Evolutionary conservation across 2,329 filamentous ascomycete genomes (phyloP).

Genomic region (Exserohilum turcica): DNA sequence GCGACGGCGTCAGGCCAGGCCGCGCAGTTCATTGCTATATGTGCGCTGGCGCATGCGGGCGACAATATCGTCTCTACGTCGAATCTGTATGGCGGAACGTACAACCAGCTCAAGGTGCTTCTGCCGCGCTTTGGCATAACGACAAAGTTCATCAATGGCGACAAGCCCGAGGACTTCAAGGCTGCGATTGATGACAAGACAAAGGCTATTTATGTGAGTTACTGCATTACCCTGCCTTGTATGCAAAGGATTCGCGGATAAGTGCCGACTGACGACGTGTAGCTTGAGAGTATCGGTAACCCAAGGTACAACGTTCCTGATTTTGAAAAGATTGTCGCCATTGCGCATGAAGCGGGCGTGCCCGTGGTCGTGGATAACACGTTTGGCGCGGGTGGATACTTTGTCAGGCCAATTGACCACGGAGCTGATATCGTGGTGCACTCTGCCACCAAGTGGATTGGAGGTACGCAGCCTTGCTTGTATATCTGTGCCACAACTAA

Average conservation of each 20-base stretch:
- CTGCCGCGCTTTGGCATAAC: constrained; percentile 84
- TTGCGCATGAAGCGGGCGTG: constrained; percentile 70
- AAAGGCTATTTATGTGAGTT: constrained; percentile 78
- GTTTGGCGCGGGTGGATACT: constrained; percentile 91
- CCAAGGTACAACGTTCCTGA: constrained; percentile 92
- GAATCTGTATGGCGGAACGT: constrained; percentile 89
- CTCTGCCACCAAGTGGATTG: constrained; percentile 96
- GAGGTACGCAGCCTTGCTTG: constrained; percentile 56
- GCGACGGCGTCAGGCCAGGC: constrained; percentile 85
- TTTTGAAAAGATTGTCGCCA: constrained; percentile 81
- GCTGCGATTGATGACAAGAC: constrained; percentile 89
- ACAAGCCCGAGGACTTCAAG: constrained; percentile 77
- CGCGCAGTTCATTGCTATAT: constrained; percentile 89
- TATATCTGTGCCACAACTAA: background rate
- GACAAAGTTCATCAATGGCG: constrained; percentile 85
- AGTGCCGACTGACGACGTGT: background rate
- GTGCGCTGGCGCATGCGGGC: constrained; percentile 80
- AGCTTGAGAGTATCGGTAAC: constrained; percentile 83
- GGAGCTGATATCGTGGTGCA: constrained; percentile 94
- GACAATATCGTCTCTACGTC: constrained; percentile 93
- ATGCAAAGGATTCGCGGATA: background rate
- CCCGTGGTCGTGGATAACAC: constrained; percentile 80
- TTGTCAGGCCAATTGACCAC: constrained; percentile 82
- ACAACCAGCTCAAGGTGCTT: constrained; percentile 95
- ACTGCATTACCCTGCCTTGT: background rate